phyloP scores from a whole-genome alignment of 257 asterid species.

The Coffea canephora region DNA sequence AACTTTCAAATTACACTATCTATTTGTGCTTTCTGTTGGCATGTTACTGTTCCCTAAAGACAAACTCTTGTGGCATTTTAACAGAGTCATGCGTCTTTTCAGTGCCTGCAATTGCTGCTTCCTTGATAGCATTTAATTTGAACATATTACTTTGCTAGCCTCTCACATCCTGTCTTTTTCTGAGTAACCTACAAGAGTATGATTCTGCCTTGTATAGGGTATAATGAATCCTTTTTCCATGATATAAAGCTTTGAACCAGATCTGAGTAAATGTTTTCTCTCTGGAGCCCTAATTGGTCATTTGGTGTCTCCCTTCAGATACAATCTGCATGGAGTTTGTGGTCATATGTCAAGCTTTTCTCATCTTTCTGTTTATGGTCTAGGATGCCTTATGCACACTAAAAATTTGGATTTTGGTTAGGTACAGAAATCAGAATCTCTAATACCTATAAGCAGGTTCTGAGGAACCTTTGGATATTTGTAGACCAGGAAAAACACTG shows the following conservation, averaged over 20 bases:
- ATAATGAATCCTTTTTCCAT: neutral
- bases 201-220: neutral
- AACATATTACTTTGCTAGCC: neutral
- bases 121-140: neutral
- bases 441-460: neutral
- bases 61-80: neutral
- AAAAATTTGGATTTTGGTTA: neutral
- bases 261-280: no score
- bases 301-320: neutral
- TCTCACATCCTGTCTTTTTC: neutral
- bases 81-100: neutral
- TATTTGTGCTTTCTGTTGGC: neutral
- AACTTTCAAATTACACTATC: neutral
- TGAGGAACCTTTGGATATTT: neutral
- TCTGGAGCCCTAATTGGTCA: conserved; percentile 2
- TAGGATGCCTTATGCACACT: neutral
- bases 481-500: neutral
- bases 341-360: neutral
- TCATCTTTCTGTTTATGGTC: neutral
- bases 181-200: neutral
- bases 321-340: neutral
- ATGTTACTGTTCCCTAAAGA: neutral
- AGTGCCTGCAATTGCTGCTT: neutral
- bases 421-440: neutral
- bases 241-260: neutral